Percentiles rank a stretch among this genome's conserved stretches.
These are phyloP conservation scores for Circinella umbellata DNA, from an alignment of 371 early-diverging fungal species.

Conservation along the genomic window DNA sequence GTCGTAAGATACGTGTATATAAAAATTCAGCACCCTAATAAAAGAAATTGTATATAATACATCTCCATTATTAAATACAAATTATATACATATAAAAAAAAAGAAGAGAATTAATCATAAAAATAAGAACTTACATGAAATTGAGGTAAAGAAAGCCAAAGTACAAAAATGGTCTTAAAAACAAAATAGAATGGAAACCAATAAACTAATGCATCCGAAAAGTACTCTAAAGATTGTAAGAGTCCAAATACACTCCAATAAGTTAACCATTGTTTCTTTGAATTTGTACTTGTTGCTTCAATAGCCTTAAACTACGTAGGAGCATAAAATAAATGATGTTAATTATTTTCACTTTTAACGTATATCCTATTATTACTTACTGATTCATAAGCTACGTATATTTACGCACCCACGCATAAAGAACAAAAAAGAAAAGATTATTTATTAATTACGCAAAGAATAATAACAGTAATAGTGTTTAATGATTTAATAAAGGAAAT, in stretches of 20 bases:
- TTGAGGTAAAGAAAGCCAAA: slow-evolving; percentile 76
- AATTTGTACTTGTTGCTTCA: slow-evolving; percentile 61
- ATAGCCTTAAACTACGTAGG: slow-evolving; percentile 64
- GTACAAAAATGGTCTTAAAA: slow-evolving; percentile 71
- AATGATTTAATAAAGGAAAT: too few species aligned
- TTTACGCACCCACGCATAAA: too few species aligned
- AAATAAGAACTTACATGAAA: slow-evolving; percentile 33
- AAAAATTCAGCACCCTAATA: slow-evolving; percentile 31
- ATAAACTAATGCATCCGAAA: slow-evolving; percentile 64
- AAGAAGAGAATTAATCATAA: too few species aligned
- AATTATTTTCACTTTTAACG: background rate
- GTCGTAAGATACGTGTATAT: slow-evolving; percentile 27
- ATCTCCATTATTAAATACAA: too few species aligned
- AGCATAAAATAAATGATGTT: background rate
- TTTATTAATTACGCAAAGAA: too few species aligned
- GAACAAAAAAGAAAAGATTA: too few species aligned
- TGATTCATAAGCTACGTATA: slow-evolving; percentile 16
- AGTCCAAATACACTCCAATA: slow-evolving; percentile 72
- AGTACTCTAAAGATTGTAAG: slow-evolving; percentile 71
- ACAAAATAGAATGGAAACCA: slow-evolving; percentile 83
- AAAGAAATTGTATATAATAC: background rate
- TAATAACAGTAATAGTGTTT: too few species aligned
- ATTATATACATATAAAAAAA: background rate
- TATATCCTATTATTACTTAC: slow-evolving; percentile 18
- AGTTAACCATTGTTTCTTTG: slow-evolving; percentile 77